Percentiles rank a stretch among this genome's conserved stretches.
Conservation (phyloP, 306 rosid species). For the Sophora flavescens region DNA sequence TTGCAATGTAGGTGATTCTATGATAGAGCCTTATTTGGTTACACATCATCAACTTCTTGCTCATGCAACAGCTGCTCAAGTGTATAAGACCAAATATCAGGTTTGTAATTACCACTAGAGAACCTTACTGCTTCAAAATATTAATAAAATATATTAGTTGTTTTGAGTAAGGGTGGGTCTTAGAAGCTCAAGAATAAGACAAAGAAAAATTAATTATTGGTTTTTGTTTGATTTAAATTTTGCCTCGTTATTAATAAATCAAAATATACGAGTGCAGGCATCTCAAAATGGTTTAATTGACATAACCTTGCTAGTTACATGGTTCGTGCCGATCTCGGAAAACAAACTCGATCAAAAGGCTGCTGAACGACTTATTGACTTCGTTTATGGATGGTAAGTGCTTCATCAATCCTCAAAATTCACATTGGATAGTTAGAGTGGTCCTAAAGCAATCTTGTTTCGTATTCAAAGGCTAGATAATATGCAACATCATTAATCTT, state of each 20-base stretch:
- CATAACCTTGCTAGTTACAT: constrained; percentile 44
- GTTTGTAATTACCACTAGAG: constrained; percentile 8
- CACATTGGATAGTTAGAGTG: no score
- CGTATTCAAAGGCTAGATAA: not conserved
- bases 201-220: no score
- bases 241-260: not conserved
- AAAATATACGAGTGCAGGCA: constrained; percentile 19
- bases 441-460: no score
- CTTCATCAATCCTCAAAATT: no score
- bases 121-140: no score
- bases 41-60: constrained; percentile 51
- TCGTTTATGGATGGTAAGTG: constrained; percentile 55
- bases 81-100: constrained; percentile 59
- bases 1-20: constrained; percentile 58
- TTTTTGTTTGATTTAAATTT: no score
- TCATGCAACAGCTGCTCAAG: constrained; percentile 51
- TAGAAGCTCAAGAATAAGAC: no score
- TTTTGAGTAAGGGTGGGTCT: no score
- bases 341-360: constrained; percentile 36
- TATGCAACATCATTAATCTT: no score
- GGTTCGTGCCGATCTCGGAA: constrained; percentile 48
- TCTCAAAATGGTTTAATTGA: constrained; percentile 61
- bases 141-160: no score
- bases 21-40: constrained; percentile 55
- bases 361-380: constrained; percentile 55